These are phyloP conservation scores for Paraleonurus japonicus DNA, from an alignment of 257 asterid genomes.

Conservation along the genomic window DNA sequence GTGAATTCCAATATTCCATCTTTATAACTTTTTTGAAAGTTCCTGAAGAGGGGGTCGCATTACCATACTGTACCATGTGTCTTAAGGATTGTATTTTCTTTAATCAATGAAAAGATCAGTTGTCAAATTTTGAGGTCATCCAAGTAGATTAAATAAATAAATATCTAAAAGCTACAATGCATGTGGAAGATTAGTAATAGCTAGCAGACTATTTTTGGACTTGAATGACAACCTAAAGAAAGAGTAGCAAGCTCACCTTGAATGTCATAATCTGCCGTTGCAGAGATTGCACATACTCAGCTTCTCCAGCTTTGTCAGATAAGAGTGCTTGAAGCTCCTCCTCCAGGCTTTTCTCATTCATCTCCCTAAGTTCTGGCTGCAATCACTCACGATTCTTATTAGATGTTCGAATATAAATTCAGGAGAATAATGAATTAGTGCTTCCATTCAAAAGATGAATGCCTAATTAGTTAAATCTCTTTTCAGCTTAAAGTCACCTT, in stretches of 20 bases:
- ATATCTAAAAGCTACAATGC: not conserved
- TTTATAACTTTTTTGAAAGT: too few species aligned
- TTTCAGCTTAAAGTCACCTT: slow-evolving; percentile 44
- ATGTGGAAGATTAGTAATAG: not conserved
- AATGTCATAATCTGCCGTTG: slow-evolving; percentile 64
- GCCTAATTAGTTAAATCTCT: not conserved
- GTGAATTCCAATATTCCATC: too few species aligned
- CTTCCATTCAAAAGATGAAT: slow-evolving; percentile 7
- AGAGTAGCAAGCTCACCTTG: slow-evolving; percentile 46
- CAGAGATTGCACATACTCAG: slow-evolving; percentile 68
- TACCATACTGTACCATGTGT: too few species aligned
- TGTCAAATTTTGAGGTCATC: slow-evolving; percentile 1
- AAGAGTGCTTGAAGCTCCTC: slow-evolving; percentile 71
- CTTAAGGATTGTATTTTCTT: slow-evolving; percentile 18
- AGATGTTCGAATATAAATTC: not conserved
- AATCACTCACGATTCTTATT: slow-evolving; percentile 24
- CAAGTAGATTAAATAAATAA: not conserved
- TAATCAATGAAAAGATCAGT: not conserved
- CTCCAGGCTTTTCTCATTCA: slow-evolving; percentile 56
- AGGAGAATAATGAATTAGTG: not conserved
- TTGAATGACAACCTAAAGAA: slow-evolving; percentile 14
- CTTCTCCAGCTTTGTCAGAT: slow-evolving; percentile 72
- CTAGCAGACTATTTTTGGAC: not conserved
- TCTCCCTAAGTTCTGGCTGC: slow-evolving; percentile 64
- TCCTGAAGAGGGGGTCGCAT: too few species aligned